Evolutionary conservation across 2,329 filamentous ascomycete species (phyloP), one percentile per base, ranked within the genome.

Genomic region (Thyridium curvatum): DNA sequence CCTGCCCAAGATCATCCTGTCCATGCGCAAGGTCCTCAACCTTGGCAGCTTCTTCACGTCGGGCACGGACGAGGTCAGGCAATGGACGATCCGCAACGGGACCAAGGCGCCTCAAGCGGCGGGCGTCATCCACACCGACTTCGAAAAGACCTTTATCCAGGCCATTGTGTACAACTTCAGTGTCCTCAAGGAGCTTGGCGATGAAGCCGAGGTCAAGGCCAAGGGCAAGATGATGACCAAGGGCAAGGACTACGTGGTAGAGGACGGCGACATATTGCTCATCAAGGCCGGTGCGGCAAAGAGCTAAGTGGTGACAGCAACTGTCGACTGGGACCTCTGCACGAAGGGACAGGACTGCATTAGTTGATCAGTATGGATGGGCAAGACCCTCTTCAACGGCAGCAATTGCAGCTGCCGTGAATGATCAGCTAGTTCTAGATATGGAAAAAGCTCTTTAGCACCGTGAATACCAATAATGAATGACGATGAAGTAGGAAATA

Each of bases 71-170:
- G 93, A 98, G 70, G 93, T 98, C 48, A 80, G 93, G 54, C 93
- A 98, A 70, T 98, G 93, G 94, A 98, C 93, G 18, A 88, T 98
- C 60, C 82, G 93, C 43, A 90, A 86, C 56, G 90, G 89, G 52
- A 95, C 84, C 59, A 98, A 98, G 73, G 93, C 93, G n/a, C 93
- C 93, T 14, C 86, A 94, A 58, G 93, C 93, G 34, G 93, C 93
- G 30, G 93, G 93, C 74, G 93, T 98, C 46, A 98, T 98, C 52
- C 93, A 98, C 69, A 87, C 84, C 50, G 93, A 98, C 62, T 97
- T 98, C 51, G 93, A 98, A 67, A 98, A 98, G 82, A 98, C 94
- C 0, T 98, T 98, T 61, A 98, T 98, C 54, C 94, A 98, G 69
- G 85, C 76, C 46, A 77, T 98, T 47, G 89, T 96, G 21, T 97